phyloP scores from a whole-genome alignment of 306 rosid species.

The Vigna unguiculata region DNA sequence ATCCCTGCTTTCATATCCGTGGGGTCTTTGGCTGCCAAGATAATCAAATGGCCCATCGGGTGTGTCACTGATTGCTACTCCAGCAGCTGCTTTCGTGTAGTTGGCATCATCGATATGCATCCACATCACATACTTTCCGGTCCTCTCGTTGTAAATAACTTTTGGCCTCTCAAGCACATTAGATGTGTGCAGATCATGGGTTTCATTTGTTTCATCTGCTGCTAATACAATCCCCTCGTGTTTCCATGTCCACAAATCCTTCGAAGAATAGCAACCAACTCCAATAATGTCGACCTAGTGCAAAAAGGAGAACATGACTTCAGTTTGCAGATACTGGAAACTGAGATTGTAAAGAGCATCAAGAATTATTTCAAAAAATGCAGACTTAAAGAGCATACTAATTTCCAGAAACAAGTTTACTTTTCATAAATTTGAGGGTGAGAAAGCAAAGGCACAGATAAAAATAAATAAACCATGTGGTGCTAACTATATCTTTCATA shows the following conservation, averaged over 20 bases:
- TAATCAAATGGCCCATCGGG: conserved; percentile 90
- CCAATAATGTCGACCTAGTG: conserved; percentile 93
- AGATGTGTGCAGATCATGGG: conserved; percentile 87
- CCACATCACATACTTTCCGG: conserved; percentile 95
- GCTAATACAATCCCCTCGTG: conserved; percentile 90
- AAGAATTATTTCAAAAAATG: conserved; percentile 16
- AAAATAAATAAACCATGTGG: conserved; percentile 9
- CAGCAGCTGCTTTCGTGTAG: conserved; percentile 93
- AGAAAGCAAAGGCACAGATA: conserved; percentile 25
- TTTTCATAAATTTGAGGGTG: conserved; percentile 21
- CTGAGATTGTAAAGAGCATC: conserved; percentile 21
- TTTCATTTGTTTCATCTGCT: conserved; percentile 83
- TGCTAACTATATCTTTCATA: conserved; percentile 35
- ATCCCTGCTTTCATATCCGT: conserved; percentile 93
- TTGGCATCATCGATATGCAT: conserved; percentile 95
- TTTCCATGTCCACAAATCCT: conserved; percentile 96
- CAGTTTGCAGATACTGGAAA: conserved; percentile 20
- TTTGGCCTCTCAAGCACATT: conserved; percentile 98
- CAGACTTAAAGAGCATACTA: conserved; percentile 14
- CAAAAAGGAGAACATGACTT: conserved; percentile 32
- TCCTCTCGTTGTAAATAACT: conserved; percentile 85
- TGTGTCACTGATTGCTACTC: conserved; percentile 78
- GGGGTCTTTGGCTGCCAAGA: conserved; percentile 89
- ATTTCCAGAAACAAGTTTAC: conserved; percentile 31
- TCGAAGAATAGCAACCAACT: conserved; percentile 97